Conservation (phyloP, 2,329 filamentous ascomycete species). For the Apiospora pterosperma region DNA sequence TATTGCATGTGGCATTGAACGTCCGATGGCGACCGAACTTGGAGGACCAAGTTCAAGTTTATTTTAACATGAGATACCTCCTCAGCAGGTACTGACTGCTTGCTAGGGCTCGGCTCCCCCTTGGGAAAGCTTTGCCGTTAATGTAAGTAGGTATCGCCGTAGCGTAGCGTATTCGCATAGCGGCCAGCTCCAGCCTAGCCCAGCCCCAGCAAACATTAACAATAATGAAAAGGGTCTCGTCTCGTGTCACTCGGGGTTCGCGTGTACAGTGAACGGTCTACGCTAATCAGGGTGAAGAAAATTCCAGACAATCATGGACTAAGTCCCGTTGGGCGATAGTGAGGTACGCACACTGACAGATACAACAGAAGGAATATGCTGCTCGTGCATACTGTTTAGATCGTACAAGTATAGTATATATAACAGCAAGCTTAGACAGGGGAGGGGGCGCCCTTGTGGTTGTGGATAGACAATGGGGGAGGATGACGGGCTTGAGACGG, state of each 20-base stretch:
- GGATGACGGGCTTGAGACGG: not conserved
- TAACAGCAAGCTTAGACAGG: not conserved
- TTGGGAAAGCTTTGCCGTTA: not conserved
- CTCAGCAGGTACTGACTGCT: not conserved
- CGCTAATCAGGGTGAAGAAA: not conserved
- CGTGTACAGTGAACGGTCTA: not conserved
- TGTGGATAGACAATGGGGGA: not conserved
- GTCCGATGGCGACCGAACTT: not conserved
- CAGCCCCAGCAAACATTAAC: not conserved
- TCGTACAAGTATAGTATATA: constrained; percentile 1
- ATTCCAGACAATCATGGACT: not conserved
- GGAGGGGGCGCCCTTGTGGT: not conserved
- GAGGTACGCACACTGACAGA: not conserved
- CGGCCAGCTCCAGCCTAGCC: not conserved
- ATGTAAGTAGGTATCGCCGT: not conserved
- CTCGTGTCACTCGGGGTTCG: not conserved
- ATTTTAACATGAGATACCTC: not conserved
- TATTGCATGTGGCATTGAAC: constrained; percentile 1
- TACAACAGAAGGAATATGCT: not conserved
- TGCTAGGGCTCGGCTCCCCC: not conserved
- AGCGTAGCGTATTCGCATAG: not conserved
- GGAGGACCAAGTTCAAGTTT: not conserved
- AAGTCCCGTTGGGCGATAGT: too few species aligned
- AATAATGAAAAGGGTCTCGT: not conserved
- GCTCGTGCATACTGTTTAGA: not conserved